Evolutionary conservation across 371 early-diverging fungal species (phyloP).

Genomic region (Fennellomyces sp.): DNA sequence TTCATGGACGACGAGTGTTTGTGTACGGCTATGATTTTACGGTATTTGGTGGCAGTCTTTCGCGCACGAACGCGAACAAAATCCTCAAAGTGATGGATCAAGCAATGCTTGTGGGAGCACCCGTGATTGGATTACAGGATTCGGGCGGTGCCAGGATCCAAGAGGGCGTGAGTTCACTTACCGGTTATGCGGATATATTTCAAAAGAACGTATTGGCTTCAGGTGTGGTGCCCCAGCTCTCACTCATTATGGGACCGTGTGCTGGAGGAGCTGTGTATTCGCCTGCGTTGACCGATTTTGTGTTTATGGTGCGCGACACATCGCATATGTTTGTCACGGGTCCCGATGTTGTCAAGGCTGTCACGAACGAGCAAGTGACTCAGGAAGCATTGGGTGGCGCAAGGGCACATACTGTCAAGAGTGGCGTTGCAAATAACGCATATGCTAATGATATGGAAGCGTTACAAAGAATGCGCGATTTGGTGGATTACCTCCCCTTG

Average conservation of each 20-base stretch:
- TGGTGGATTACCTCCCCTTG: conserved; percentile 87
- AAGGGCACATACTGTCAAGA: conserved; percentile 86
- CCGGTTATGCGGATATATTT: conserved; percentile 97
- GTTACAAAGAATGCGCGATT: conserved; percentile 84
- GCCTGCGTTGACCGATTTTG: conserved; percentile 96
- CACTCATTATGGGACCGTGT: conserved; percentile 97
- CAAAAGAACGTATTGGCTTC: conserved; percentile 92
- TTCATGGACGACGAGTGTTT: conserved; percentile 91
- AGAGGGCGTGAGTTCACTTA: conserved; percentile 96
- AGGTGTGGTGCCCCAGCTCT: conserved; percentile 95
- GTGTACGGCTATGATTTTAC: conserved; percentile 97
- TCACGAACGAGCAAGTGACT: conserved; percentile 94
- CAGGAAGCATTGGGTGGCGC: conserved; percentile 98
- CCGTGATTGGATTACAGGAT: conserved; percentile 95
- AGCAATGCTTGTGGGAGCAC: conserved; percentile 92
- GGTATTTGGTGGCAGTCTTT: conserved; percentile 90
- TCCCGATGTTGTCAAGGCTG: conserved; percentile 96
- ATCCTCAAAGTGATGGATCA: conserved; percentile 97
- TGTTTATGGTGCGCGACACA: conserved; percentile 94
- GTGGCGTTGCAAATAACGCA: conserved; percentile 90
- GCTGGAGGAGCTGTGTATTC: conserved; percentile 98
- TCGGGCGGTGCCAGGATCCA: conserved; percentile 98
- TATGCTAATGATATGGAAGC: conserved; percentile 96
- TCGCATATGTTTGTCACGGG: conserved; percentile 98
- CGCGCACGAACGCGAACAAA: conserved; percentile 90